Evolutionary conservation across 1,284 basidiomycete species (phyloP).

Genomic region (Malassezia caprae): DNA sequence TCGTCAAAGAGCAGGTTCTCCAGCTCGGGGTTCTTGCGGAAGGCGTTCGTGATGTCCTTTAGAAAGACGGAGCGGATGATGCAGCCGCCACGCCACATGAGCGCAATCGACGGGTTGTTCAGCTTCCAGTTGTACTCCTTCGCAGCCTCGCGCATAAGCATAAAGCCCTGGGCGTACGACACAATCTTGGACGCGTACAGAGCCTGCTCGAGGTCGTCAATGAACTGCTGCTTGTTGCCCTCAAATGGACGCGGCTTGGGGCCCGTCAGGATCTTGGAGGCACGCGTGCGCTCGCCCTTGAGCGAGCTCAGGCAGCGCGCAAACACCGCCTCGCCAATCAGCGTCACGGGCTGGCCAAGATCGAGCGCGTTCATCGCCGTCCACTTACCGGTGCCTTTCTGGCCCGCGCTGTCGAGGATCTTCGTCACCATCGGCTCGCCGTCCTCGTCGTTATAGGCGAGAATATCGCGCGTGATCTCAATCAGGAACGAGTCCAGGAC

Average conservation of each 20-base stretch:
- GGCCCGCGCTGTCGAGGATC: constrained; percentile 75
- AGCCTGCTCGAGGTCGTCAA: constrained; percentile 96
- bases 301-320: constrained; percentile 94
- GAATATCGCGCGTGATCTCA: constrained; percentile 58
- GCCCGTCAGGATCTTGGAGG: constrained; percentile 78
- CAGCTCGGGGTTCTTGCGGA: constrained; percentile 72
- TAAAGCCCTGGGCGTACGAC: constrained; percentile 88
- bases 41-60: constrained; percentile 61
- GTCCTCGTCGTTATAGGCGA: constrained; percentile 72
- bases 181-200: constrained; percentile 94
- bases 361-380: constrained; percentile 97
- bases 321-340: constrained; percentile 98
- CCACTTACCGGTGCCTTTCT: constrained; percentile 99
- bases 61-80: constrained; percentile 62
- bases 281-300: constrained; percentile 91
- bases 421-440: constrained; percentile 80
- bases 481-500: constrained; percentile 99
- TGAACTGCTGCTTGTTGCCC: constrained; percentile 97
- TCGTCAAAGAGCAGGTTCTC: constrained; percentile 92
- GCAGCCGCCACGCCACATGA: constrained; percentile 99
- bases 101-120: constrained; percentile 85
- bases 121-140: constrained; percentile 66
- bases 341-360: constrained; percentile 76
- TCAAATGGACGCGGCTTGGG: constrained; percentile 86
- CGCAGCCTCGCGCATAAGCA: constrained; percentile 97